phyloP scores from a whole-genome alignment of 129 eudicot species.

The Pulicaria dysenterica region DNA sequence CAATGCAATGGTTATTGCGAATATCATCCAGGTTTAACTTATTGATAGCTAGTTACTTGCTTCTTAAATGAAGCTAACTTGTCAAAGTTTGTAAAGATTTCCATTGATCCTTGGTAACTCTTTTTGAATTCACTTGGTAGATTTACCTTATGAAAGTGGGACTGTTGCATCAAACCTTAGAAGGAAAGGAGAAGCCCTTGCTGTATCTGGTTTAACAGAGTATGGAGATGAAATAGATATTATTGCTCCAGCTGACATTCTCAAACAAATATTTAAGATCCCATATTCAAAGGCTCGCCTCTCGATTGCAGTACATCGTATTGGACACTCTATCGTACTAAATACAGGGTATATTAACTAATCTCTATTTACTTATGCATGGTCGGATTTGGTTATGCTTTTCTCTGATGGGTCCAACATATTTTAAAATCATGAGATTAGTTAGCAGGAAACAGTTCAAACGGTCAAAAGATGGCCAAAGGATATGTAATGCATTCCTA shows the following conservation, averaged over 20 bases:
- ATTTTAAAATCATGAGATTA: not conserved
- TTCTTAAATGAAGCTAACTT: not conserved
- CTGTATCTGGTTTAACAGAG: conserved; percentile 88
- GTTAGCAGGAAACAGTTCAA: not conserved
- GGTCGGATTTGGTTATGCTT: not conserved
- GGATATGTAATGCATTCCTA: not conserved
- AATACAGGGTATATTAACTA: conserved; percentile 64
- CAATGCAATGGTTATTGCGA: not conserved
- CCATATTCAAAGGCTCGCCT: conserved; percentile 92
- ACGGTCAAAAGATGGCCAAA: not conserved
- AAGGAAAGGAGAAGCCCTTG: conserved; percentile 94
- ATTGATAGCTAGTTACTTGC: not conserved
- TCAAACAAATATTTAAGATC: conserved; percentile 94
- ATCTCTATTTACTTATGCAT: not conserved
- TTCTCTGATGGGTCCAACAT: not conserved
- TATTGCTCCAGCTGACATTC: conserved; percentile 95
- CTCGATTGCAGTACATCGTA: conserved; percentile 94
- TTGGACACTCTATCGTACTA: conserved; percentile 81
- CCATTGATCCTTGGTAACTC: not conserved
- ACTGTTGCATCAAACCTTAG: conserved; percentile 63
- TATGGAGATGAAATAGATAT: conserved; percentile 94
- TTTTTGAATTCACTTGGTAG: conserved; percentile 45
- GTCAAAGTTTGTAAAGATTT: not conserved
- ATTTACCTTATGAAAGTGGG: conserved; percentile 61
- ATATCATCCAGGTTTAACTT: not conserved